These are phyloP conservation scores for Tulasnella calospora DNA, from an alignment of 768 basidiomycete genomes.

Conservation along the genomic window DNA sequence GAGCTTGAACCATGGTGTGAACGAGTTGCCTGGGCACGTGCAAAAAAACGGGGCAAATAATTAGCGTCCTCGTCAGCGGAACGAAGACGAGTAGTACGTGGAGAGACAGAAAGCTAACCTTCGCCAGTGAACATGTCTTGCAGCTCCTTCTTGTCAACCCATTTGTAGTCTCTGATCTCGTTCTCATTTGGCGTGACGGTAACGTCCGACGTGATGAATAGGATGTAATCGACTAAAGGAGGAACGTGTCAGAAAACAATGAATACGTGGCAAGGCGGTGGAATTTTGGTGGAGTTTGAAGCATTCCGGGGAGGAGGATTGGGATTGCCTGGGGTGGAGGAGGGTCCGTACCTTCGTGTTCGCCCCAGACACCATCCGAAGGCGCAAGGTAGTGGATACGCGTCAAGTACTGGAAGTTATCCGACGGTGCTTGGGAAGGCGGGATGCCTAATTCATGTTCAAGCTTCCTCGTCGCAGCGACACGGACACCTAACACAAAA, in stretches of 20 bases:
- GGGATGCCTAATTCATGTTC: conserved; percentile 97
- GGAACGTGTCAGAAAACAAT: no score
- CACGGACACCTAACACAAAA: conserved; percentile 58
- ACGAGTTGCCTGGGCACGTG: conserved; percentile 59
- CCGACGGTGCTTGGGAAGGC: conserved; percentile 63
- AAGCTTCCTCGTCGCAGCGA: conserved; percentile 92
- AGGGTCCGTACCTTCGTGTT: conserved; percentile 76
- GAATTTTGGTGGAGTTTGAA: no score
- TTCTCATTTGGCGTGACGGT: conserved; percentile 75
- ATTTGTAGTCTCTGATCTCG: conserved; percentile 86
- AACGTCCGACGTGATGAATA: conserved; percentile 89
- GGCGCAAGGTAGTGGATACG: conserved; percentile 97
- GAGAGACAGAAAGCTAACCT: conserved; percentile 43
- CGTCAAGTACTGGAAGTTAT: conserved; percentile 89
- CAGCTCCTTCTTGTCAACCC: conserved; percentile 86
- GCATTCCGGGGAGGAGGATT: no score
- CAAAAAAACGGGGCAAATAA: not conserved
- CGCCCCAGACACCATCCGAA: conserved; percentile 89
- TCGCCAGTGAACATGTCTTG: conserved; percentile 83
- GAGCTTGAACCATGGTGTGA: conserved; percentile 99
- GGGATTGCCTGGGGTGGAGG: no score
- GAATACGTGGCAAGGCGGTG: no score
- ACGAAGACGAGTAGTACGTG: not conserved
- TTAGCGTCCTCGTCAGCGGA: not conserved
- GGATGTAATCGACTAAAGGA: conserved; percentile 88